Evolutionary conservation across 2,329 filamentous ascomycete genomes (phyloP).

Genomic region (Myriosclerotinia curreyana): DNA sequence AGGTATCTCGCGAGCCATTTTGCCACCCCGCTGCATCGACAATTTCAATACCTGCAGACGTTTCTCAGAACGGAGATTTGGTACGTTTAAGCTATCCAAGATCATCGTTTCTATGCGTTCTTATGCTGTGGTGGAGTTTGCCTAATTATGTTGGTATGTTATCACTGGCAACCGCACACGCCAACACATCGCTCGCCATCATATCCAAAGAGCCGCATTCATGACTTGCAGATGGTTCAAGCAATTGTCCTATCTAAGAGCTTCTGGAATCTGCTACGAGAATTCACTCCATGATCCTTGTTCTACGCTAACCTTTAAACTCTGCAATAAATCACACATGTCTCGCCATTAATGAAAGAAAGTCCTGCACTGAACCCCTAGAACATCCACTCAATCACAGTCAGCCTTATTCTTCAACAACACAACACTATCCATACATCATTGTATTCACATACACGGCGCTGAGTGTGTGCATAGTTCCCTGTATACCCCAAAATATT

Average conservation of each 20-base stretch:
- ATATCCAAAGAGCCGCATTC: conserved; percentile 58
- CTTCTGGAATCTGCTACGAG: conserved; percentile 35
- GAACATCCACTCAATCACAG: conserved; percentile 37
- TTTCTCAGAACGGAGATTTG: conserved; percentile 37
- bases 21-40: conserved; percentile 39
- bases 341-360: conserved; percentile 54
- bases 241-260: conserved; percentile 44
- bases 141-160: conserved; percentile 59
- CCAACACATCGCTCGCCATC: conserved; percentile 80
- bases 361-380: conserved; percentile 39
- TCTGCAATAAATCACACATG: conserved; percentile 63
- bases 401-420: conserved; percentile 40
- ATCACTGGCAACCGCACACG: conserved; percentile 81
- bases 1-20: conserved; percentile 32
- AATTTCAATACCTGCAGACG: conserved; percentile 37
- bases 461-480: conserved; percentile 39
- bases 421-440: conserved; percentile 39
- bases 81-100: conserved; percentile 37
- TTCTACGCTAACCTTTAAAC: conserved; percentile 37
- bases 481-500: conserved; percentile 46
- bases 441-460: conserved; percentile 36
- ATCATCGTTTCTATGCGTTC: conserved; percentile 40
- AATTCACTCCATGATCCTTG: conserved; percentile 38
- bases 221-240: conserved; percentile 40
- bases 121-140: conserved; percentile 57